Evolutionary conservation across 192 early-diverging fungal species (phyloP), one percentile per base, ranked within the genome.

Genomic region (Backusella liffmaniae): DNA sequence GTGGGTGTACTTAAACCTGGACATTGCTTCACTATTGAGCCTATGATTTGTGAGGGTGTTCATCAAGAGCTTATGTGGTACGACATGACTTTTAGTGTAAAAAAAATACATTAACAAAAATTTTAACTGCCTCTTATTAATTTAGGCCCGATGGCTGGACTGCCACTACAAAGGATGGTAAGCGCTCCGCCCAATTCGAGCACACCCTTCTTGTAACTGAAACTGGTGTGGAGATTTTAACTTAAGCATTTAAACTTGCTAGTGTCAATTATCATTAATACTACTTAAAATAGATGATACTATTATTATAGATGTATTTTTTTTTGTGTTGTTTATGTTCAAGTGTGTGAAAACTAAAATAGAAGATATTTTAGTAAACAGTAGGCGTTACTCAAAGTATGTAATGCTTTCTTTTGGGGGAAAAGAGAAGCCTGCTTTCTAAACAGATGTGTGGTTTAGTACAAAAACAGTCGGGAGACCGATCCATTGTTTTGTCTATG

Each of bases 1-100:
- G 89, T 98, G 65, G 98, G 98, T 32, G 89, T 94, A 1, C 96
- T 98, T 92, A 97, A 97, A 85, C 86, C 93, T 26, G 98, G 98
- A 32, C 96, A 98, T 76, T 87, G 90, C 53, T 99, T 99, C 77
- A 99, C 98, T 13, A 99, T 99, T 70, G 98, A 99, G 83, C 98
- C 97, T n/a, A 98, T 98, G 97, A 98, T 99, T 84, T 94, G 92
- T 74, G 95, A 94, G 73, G 96, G 97, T 66, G 82, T 82, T 26
- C 90, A 84, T 84, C 73, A 85, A 42, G 91, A 95, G 70, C 85
- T 88, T 77, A 89, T 89, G 36, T 94, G 92, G 82, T 82, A 76
- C 69, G 66, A 18, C 23, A 49, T 51, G 10, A 15, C 18, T 42
- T 56, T 26, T 65, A n/a, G 66, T 12, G 56, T 62, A 59, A 73